Base-by-base conservation (phyloP, 1,284 basidiomycete species). In the Schizophyllum amplum region DNA sequence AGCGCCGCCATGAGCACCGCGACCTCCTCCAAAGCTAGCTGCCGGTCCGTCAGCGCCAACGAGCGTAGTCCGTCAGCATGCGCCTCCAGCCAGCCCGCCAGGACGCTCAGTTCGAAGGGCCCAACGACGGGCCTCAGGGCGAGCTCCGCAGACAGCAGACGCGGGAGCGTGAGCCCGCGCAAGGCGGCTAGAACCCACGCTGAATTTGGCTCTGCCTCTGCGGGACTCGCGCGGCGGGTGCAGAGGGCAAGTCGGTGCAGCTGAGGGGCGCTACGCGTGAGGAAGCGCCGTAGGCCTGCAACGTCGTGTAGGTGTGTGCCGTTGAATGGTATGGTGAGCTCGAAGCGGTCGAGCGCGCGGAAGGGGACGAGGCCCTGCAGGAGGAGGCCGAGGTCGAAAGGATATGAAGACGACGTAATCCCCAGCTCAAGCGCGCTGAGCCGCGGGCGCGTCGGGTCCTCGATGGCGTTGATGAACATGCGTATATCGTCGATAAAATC, bases 311-410 rank as follows among this genome's bases (percentile, higher is more conserved):
- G 72, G 15, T 66, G 63, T 0, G 72, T 65, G 24, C 77, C 67
- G 54, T 81, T 74, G 51, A 71, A 68, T 23, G 84, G 81, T 68
- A 86, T 81, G 0, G 79, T 80, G 53, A 89, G 69, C 63, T 76
- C 79, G 67, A 88, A 87, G 55, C 74, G 74, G 21, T 73, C 79
- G 60, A 84, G 86, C 52, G 72, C 72, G 33, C 33, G 33, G 7
- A 42, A 42, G 33, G 33, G 33, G 3, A 9, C 33, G 2, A 42
- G 33, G 17, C 17, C 13, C 33, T 42, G 13, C 13, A 42, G 17
- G 33, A 42, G 17, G 33, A 17, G 13, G 33, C 33, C 17, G 33
- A 42, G 33, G 33, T 9, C 33, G 33, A 42, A 42, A 17, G 33
- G 33, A 17, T 42, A 9, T 9, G 33, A 42, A 17, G 33, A 42